Evolutionary conservation across 2,329 filamentous ascomycete genomes (phyloP).

Genomic region (Apiospora pterosperma): DNA sequence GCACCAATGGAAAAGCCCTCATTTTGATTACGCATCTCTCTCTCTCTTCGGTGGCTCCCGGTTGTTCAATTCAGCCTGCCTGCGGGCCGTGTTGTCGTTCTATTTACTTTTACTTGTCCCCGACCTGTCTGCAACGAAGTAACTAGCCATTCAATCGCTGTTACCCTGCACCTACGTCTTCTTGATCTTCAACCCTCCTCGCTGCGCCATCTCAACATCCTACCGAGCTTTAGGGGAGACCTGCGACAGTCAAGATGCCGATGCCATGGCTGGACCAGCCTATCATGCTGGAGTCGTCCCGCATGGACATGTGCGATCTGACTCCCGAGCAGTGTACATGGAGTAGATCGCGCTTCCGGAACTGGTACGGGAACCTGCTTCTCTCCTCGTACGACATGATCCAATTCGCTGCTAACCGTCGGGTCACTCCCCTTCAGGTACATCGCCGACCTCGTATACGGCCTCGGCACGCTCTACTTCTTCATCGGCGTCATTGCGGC

Average conservation of each 20-base stretch:
- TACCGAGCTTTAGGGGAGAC: neutral
- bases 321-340: constrained; percentile 42
- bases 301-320: constrained; percentile 30
- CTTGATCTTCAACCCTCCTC: neutral
- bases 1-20: neutral
- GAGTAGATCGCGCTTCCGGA: constrained; percentile 43
- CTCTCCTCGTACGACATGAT: neutral
- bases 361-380: constrained; percentile 34
- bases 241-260: neutral
- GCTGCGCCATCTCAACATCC: neutral
- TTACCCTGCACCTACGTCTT: neutral
- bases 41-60: neutral
- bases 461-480: constrained; percentile 49
- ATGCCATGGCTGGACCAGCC: constrained; percentile 37
- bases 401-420: neutral
- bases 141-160: neutral
- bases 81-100: neutral
- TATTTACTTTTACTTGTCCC: neutral
- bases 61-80: neutral
- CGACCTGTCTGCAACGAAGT: neutral
- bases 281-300: constrained; percentile 35
- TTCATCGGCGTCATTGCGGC: constrained; percentile 45
- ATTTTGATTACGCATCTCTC: neutral
- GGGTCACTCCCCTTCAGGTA: constrained; percentile 35
- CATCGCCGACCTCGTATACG: constrained; percentile 50